phyloP scores from a whole-genome alignment of 2,329 filamentous ascomycete genomes.

The Cryoendolithus antarcticus region DNA sequence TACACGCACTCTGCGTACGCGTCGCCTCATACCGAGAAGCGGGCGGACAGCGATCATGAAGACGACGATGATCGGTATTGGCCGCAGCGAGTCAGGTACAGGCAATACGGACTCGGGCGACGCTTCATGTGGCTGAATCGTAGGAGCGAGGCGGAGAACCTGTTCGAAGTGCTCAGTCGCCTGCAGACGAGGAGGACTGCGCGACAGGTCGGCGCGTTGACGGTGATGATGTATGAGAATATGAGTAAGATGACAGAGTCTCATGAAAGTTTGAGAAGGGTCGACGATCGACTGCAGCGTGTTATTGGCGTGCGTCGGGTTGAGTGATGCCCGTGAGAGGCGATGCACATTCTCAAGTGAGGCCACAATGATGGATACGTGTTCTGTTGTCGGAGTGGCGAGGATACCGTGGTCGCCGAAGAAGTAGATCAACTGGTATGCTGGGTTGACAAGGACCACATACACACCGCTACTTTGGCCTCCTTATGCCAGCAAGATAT shows the following conservation, averaged over 20 bases:
- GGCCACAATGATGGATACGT: too few relatives aligned
- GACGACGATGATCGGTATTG: constrained; percentile 19
- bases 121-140: constrained; percentile 26
- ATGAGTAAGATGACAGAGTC: constrained; percentile 11
- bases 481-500: too few relatives aligned
- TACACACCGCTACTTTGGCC: too few relatives aligned
- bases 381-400: too few relatives aligned
- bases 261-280: constrained; percentile 14
- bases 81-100: constrained; percentile 22
- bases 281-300: constrained; percentile 19
- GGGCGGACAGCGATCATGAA: constrained; percentile 8
- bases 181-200: constrained; percentile 28
- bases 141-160: constrained; percentile 24
- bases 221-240: constrained; percentile 20
- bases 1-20: constrained; percentile 18
- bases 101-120: constrained; percentile 21
- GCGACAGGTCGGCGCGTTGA: constrained; percentile 22
- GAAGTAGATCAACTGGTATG: too few relatives aligned
- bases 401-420: too few relatives aligned
- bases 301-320: constrained; percentile 22
- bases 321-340: constrained; percentile 9
- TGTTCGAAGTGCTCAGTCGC: constrained; percentile 24
- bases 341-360: too few relatives aligned
- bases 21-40: constrained; percentile 19
- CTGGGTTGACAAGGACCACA: too few relatives aligned